A percentile compares a stretch with the other conserved stretches of the same genome.
Conservation (phyloP, 176 grass and related monocot genomes). For the Thalia dealbata region DNA sequence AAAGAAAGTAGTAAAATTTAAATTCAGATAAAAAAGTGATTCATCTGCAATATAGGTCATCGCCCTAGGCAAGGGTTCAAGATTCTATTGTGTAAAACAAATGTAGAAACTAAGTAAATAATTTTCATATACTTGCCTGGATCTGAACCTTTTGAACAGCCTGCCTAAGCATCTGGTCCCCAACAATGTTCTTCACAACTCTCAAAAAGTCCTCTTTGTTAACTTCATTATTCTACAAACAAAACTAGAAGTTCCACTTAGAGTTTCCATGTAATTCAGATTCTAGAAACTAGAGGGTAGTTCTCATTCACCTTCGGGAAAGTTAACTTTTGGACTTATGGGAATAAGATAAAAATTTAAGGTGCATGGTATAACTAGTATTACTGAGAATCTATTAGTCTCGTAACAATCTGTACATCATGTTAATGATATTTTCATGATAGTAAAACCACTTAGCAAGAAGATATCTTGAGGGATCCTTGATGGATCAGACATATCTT, state of each 20-base stretch:
- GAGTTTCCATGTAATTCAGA: not conserved
- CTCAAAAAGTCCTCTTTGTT: slow-evolving; percentile 90
- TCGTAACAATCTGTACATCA: no score
- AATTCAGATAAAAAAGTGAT: not conserved
- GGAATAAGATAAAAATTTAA: not conserved
- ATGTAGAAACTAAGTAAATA: not conserved
- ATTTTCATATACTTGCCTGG: slow-evolving; percentile 40
- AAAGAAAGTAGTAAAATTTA: slow-evolving; percentile 8
- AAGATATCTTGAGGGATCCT: not conserved
- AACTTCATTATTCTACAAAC: slow-evolving; percentile 80
- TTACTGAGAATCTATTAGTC: no score
- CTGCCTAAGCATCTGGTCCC: slow-evolving; percentile 91
- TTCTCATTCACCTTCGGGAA: not conserved
- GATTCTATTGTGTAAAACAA: not conserved
- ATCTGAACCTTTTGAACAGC: slow-evolving; percentile 76
- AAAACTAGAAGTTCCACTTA: not conserved
- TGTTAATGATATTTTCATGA: no score
- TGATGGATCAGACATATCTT: no score
- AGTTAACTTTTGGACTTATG: not conserved
- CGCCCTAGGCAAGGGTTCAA: not conserved
- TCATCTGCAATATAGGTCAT: not conserved
- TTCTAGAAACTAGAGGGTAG: not conserved
- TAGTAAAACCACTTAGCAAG: no score
- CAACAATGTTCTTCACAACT: slow-evolving; percentile 89
- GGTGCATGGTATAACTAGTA: no score